phyloP scores from a whole-genome alignment of 192 early-diverging fungal genomes.

The Funneliformis geosporum region DNA sequence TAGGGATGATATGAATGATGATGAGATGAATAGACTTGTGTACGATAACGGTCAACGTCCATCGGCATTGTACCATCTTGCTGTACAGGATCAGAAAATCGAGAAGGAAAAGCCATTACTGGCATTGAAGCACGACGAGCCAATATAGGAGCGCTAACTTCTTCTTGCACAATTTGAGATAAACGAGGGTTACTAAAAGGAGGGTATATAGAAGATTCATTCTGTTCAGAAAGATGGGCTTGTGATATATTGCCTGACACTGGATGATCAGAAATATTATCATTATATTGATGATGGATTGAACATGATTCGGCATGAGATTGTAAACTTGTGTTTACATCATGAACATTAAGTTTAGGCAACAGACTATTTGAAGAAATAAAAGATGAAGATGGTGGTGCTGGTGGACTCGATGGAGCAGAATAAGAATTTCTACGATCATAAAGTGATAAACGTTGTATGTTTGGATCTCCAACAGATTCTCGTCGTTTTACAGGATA shows the following conservation, averaged over 20 bases:
- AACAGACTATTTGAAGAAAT: slow-evolving; percentile 22
- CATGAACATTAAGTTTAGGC: slow-evolving; percentile 37
- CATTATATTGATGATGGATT: neutral
- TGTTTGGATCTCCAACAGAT: slow-evolving; percentile 30
- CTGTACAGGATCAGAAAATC: slow-evolving; percentile 18
- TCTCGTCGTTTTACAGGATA: slow-evolving; percentile 36
- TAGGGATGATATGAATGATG: slow-evolving; percentile 31
- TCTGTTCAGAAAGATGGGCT: slow-evolving; percentile 28
- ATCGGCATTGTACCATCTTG: slow-evolving; percentile 31
- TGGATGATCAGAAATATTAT: slow-evolving; percentile 15
- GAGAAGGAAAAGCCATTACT: slow-evolving; percentile 20
- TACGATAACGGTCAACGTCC: slow-evolving; percentile 30
- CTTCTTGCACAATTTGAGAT: slow-evolving; percentile 36
- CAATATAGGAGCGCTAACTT: slow-evolving; percentile 28
- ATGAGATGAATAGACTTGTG: slow-evolving; percentile 23
- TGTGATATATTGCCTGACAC: neutral
- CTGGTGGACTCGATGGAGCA: slow-evolving; percentile 47
- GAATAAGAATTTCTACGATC: slow-evolving; percentile 47
- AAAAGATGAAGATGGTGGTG: slow-evolving; percentile 35
- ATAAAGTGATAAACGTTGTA: slow-evolving; percentile 33
- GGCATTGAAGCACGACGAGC: slow-evolving; percentile 29
- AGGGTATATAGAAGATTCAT: slow-evolving; percentile 12
- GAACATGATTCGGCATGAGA: slow-evolving; percentile 16
- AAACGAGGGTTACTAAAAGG: slow-evolving; percentile 28
- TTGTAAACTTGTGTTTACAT: slow-evolving; percentile 14